These are phyloP conservation scores for Taphrina flavorubra DNA, from an alignment of 1,139 yeast species.

Conservation along the genomic window DNA sequence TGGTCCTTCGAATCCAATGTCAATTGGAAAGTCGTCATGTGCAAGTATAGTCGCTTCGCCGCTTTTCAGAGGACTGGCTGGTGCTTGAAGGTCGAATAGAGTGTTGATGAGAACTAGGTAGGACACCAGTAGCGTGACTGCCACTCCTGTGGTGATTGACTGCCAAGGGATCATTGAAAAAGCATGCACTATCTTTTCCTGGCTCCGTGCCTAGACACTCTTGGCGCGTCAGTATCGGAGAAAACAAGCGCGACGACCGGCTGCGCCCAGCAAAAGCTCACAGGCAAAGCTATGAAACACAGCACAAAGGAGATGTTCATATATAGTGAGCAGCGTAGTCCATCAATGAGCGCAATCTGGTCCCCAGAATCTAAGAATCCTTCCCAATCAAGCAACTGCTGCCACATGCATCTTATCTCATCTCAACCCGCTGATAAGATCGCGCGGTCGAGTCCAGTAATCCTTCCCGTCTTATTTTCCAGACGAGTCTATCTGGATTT, in stretches of 20 bases:
- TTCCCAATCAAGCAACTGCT: neutral
- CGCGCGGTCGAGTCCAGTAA: neutral
- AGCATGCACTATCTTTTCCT: neutral
- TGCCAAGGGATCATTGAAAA: slow-evolving; percentile 27
- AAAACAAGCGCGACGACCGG: no score
- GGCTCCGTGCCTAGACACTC: no score
- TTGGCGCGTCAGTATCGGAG: no score
- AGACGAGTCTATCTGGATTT: no score
- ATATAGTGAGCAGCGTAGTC: no score
- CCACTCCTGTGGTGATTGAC: slow-evolving; percentile 16
- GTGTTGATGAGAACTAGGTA: slow-evolving; percentile 30
- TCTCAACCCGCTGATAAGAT: slow-evolving; percentile 1
- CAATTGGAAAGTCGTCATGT: slow-evolving; percentile 20
- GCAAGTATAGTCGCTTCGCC: neutral
- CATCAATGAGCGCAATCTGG: no score
- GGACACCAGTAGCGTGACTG: slow-evolving; percentile 10
- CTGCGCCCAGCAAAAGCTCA: no score
- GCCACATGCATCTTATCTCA: neutral
- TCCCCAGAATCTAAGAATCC: no score
- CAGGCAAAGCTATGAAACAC: no score
- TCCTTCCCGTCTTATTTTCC: no score
- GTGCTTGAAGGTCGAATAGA: slow-evolving; percentile 4
- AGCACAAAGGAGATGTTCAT: no score
- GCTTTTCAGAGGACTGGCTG: neutral
- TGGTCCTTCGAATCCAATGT: slow-evolving; percentile 34